A percentile compares a stretch with the other conserved stretches of the same genome.
These are phyloP conservation scores for Zygnema circumcarinatum DNA, from an alignment of 139 green algal genomes.

Conservation along the genomic window DNA sequence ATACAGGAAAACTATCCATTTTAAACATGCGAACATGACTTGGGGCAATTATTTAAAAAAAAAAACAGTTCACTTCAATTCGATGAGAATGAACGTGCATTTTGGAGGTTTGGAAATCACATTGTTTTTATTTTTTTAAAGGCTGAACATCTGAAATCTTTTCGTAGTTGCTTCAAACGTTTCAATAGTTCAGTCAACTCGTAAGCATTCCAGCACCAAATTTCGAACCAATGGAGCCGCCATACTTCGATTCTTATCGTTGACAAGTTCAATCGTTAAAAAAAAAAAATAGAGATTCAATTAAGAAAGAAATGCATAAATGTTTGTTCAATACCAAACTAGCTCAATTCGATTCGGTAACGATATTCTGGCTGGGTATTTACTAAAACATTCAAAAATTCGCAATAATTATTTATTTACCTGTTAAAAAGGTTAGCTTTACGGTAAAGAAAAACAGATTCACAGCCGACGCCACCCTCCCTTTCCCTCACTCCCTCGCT, in stretches of 20 bases:
- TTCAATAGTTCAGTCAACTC: background rate
- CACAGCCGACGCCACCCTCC: background rate
- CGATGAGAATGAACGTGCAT: background rate
- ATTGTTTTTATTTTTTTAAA: background rate
- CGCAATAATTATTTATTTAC: background rate
- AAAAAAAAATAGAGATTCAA: no score
- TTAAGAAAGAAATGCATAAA: no score
- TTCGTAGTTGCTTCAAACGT: background rate
- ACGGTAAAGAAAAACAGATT: background rate
- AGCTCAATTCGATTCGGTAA: background rate
- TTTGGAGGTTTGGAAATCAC: background rate
- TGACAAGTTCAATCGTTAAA: no score
- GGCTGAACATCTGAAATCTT: background rate
- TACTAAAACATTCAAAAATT: background rate
- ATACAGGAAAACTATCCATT: no score
- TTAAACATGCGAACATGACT: background rate
- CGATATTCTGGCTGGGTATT: background rate
- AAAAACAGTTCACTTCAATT: background rate
- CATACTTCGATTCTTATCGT: no score
- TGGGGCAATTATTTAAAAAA: background rate
- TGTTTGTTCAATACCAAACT: background rate
- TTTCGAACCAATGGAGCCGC: no score
- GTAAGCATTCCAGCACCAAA: no score
- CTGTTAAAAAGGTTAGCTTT: background rate
- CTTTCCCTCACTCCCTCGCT: background rate